phyloP scores from a whole-genome alignment of 1,284 basidiomycete genomes.

The Stereum hirsutum region DNA sequence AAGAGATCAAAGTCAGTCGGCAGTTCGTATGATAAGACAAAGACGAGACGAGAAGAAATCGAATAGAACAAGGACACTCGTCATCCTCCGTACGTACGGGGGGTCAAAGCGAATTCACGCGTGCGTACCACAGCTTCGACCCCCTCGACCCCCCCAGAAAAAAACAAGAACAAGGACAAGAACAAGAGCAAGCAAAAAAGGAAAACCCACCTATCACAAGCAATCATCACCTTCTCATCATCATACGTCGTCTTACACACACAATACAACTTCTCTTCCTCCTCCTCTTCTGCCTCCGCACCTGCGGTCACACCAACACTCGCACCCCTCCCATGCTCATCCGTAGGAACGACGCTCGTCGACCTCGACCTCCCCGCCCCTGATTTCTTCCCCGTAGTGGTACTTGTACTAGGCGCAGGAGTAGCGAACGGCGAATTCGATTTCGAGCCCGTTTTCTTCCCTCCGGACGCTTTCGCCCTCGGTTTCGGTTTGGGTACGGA shows the following conservation, averaged over 20 bases:
- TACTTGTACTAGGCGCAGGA: no score
- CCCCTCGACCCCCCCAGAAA: no score
- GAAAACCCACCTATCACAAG: conserved; percentile 66
- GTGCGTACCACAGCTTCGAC: no score
- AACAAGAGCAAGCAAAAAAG: not conserved
- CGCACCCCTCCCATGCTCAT: no score
- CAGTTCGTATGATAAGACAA: no score
- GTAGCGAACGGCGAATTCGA: conserved; percentile 7
- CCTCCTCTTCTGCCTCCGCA: conserved; percentile 37
- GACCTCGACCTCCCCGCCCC: conserved; percentile 58
- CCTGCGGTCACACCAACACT: conserved; percentile 11
- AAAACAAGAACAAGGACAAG: not conserved
- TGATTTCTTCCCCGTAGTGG: conserved; percentile 20
- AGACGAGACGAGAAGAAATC: no score
- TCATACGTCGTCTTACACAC: conserved; percentile 77
- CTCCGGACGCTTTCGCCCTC: no score
- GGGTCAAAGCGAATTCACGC: no score
- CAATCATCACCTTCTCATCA: conserved; percentile 80
- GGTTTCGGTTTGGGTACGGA: no score
- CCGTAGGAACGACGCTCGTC: conserved; percentile 57
- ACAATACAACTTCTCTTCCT: conserved; percentile 76
- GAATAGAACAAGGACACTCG: not conserved
- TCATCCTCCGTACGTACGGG: no score
- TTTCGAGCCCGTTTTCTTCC: no score
- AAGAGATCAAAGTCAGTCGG: not conserved